Base-by-base conservation (phyloP, 345 rosid species). In the Geranium rotundifolium region DNA sequence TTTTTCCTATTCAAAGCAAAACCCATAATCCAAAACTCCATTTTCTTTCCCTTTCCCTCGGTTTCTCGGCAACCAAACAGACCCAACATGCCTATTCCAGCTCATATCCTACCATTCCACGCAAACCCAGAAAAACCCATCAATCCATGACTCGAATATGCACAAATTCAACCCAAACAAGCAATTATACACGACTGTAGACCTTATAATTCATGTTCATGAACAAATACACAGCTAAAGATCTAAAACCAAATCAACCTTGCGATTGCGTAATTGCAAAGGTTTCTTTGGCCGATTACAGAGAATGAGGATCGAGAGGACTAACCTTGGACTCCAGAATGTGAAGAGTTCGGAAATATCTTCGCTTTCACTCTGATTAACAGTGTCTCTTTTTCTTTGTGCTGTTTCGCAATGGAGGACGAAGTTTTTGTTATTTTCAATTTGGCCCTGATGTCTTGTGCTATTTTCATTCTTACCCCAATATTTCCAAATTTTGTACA, bases 251-350 rank as follows among this genome's bases (percentile, higher is more conserved):
- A 55, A 39, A 30, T 17, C 14, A 56, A 19, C 27, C 5, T n/a
- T 31, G 56, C 9, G 15, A 65, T 41, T 41, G 50, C 12, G 50
- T 4, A 12, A 41, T 12, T 41, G 14, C 12, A 41, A 41, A 6
- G 50, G 50, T 5, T 41, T 41, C 50, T 6, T 41, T 41, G 10
- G 50, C 50, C 50, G 12, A 41, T 41, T 41, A 41, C 50, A 12
- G 10, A 1, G 50, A 41, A 41, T 41, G 20, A 5, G 39, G 29
- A 39, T 60, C 7, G 52, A 56, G 60, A 71, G 65, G 80, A 77
- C 83, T 73, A 41, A 77, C 82, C 84, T 77, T 73, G 77, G 79
- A 77, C 82, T 65, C 23, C 30, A 63, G 17, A 34, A 67, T 62
- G 50, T 41, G 50, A 41, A 41, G 50, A 12, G 50, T 41, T 3